Conservation (phyloP, 2,329 filamentous ascomycete genomes). For the Helotiales sp. region DNA sequence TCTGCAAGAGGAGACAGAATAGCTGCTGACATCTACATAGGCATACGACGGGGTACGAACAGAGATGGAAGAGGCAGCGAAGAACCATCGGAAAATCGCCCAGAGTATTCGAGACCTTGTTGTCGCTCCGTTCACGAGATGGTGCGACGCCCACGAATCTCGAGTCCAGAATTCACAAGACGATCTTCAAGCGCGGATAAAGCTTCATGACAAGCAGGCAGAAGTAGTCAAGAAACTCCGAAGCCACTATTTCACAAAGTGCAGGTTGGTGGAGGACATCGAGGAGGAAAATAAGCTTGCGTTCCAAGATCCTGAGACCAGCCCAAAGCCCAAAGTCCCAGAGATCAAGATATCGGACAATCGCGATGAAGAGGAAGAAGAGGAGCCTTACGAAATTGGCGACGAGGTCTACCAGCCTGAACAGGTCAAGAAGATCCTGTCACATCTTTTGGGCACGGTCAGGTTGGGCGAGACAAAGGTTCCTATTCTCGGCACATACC, state of each 20-base stretch:
- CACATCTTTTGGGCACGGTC: conserved; percentile 83
- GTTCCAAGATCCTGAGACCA: conserved; percentile 82
- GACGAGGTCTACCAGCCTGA: conserved; percentile 84
- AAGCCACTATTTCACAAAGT: conserved; percentile 99
- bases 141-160: conserved; percentile 92
- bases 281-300: conserved; percentile 99
- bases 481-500: conserved; percentile 90
- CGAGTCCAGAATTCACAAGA: conserved; percentile 94
- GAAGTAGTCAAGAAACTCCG: conserved; percentile 90
- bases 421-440: conserved; percentile 85
- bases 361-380: conserved; percentile 65
- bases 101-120: conserved; percentile 96
- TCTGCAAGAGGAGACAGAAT: neutral
- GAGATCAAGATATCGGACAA: conserved; percentile 85
- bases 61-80: conserved; percentile 89
- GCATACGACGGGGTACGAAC: conserved; percentile 90
- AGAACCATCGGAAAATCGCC: conserved; percentile 92
- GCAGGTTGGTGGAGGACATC: conserved; percentile 89
- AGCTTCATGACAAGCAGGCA: conserved; percentile 88
- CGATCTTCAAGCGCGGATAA: conserved; percentile 86
- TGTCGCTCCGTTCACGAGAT: conserved; percentile 88
- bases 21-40: conserved; percentile 45
- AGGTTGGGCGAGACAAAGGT: conserved; percentile 91
- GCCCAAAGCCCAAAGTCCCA: conserved; percentile 67
- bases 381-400: conserved; percentile 84